phyloP scores from a whole-genome alignment of 495 filamentous ascomycete genomes.

The Filosporella fistucella region DNA sequence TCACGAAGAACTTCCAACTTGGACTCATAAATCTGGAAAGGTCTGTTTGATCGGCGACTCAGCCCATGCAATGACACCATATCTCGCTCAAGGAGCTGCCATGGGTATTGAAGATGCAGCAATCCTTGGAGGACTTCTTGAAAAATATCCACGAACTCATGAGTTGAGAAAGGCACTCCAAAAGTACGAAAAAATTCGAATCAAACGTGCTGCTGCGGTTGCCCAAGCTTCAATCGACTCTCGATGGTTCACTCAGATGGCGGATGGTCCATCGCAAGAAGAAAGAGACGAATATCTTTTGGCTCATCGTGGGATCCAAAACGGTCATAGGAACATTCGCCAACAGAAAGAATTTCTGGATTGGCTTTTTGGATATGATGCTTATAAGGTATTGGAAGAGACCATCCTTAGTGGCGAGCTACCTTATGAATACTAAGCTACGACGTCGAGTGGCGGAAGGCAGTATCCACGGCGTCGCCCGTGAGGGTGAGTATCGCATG shows the following conservation, averaged over 20 bases:
- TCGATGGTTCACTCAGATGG: conserved; percentile 51
- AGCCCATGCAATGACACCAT: conserved; percentile 65
- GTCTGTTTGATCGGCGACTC: conserved; percentile 65
- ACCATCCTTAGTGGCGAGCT: no score
- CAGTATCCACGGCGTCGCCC: no score
- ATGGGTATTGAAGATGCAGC: conserved; percentile 42
- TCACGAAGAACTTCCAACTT: conserved; percentile 46
- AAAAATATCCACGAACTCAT: conserved; percentile 24
- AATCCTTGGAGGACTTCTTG: conserved; percentile 35
- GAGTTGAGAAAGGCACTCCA: conserved; percentile 42
- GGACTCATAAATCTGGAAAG: conserved; percentile 47
- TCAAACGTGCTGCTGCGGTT: conserved; percentile 45
- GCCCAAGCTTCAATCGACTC: conserved; percentile 46
- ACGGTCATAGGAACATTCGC: conserved; percentile 18
- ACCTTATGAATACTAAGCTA: no score
- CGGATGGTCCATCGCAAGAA: conserved; percentile 44
- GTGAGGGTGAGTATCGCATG: no score
- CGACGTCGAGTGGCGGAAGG: no score
- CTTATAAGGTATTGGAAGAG: conserved; percentile 13
- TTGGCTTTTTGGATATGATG: conserved; percentile 24
- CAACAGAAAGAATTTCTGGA: conserved; percentile 18
- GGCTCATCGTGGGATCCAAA: conserved; percentile 16
- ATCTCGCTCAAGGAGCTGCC: conserved; percentile 33
- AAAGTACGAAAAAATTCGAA: conserved; percentile 52
- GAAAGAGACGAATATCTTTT: conserved; percentile 41